Evolutionary conservation across 768 basidiomycete genomes (phyloP).

Genomic region (Trametes cinnabarina): DNA sequence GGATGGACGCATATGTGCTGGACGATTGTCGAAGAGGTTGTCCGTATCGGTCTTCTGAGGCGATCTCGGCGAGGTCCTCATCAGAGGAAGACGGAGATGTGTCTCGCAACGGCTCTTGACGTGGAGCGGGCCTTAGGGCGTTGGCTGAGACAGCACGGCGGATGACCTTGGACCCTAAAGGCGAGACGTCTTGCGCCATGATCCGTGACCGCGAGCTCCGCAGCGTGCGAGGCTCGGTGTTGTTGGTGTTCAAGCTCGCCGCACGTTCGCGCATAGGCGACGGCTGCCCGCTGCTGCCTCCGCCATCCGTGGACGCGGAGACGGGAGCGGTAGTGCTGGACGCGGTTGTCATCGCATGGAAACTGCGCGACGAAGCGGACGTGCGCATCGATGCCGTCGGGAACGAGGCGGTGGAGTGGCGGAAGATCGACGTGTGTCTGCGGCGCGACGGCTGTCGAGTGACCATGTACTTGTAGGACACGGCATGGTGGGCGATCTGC

Average conservation of each 20-base stretch:
- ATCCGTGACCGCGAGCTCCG: constrained; percentile 23
- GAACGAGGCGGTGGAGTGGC: constrained; percentile 20
- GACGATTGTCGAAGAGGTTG: not conserved
- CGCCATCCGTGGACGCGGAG: constrained; percentile 1
- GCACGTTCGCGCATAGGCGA: constrained; percentile 11
- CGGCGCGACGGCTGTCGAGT: constrained; percentile 24
- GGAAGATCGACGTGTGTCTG: constrained; percentile 17
- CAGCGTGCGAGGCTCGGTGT: constrained; percentile 20
- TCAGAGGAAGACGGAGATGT: constrained; percentile 17
- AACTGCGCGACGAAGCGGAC: constrained; percentile 19
- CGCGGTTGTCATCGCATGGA: constrained; percentile 20
- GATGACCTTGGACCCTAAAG: constrained; percentile 17
- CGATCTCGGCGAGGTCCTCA: constrained; percentile 6
- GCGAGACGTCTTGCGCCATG: constrained; percentile 12
- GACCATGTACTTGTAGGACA: constrained; percentile 28
- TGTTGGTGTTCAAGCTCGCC: constrained; percentile 17
- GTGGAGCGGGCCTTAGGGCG: not conserved
- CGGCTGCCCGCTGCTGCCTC: not conserved
- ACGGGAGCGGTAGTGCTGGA: constrained; percentile 15
- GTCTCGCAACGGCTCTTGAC: constrained; percentile 1
- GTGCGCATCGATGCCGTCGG: constrained; percentile 12
- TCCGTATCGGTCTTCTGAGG: constrained; percentile 15
- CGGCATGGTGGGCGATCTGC: constrained; percentile 26
- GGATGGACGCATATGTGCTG: constrained; percentile 18
- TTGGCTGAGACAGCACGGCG: constrained; percentile 14